phyloP scores from a whole-genome alignment of 2,329 filamentous ascomycete genomes.

The Nemania sp. region DNA sequence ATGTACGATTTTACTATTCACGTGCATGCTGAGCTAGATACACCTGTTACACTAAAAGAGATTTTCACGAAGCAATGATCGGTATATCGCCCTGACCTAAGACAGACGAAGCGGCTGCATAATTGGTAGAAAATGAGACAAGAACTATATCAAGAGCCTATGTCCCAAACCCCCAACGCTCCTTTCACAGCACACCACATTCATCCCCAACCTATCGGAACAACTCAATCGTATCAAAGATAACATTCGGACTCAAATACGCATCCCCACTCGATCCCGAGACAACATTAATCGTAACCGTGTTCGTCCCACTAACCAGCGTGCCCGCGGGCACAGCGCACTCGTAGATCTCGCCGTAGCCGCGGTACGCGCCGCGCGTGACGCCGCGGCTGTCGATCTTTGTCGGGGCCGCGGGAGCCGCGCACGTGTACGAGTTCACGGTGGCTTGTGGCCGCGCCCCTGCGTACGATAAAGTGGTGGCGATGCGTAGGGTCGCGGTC shows the following conservation, averaged over 20 bases:
- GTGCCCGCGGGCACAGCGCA: conserved; percentile 54
- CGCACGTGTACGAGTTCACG: conserved; percentile 39
- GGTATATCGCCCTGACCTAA: no score
- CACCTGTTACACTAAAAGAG: no score
- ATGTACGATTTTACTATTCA: no score
- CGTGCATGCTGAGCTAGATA: no score
- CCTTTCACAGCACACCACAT: neutral
- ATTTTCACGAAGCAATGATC: no score
- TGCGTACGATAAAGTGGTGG: conserved; percentile 60
- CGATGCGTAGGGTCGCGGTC: conserved; percentile 56
- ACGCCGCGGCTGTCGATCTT: conserved; percentile 61
- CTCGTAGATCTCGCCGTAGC: conserved; percentile 59
- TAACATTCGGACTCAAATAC: conserved; percentile 54
- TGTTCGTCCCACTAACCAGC: conserved; percentile 55
- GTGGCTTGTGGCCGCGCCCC: conserved; percentile 55
- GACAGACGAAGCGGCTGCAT: no score
- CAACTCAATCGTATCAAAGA: conserved; percentile 39
- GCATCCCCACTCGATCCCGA: conserved; percentile 53
- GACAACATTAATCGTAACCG: conserved; percentile 54
- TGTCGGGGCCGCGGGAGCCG: conserved; percentile 41
- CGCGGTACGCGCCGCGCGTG: conserved; percentile 61
- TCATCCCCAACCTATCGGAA: conserved; percentile 28
- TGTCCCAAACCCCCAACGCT: no score
- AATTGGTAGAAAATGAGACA: no score
- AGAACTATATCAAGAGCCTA: no score